phyloP scores from a whole-genome alignment of 1,284 basidiomycete genomes.

The Ceratobasidium papillatum region DNA sequence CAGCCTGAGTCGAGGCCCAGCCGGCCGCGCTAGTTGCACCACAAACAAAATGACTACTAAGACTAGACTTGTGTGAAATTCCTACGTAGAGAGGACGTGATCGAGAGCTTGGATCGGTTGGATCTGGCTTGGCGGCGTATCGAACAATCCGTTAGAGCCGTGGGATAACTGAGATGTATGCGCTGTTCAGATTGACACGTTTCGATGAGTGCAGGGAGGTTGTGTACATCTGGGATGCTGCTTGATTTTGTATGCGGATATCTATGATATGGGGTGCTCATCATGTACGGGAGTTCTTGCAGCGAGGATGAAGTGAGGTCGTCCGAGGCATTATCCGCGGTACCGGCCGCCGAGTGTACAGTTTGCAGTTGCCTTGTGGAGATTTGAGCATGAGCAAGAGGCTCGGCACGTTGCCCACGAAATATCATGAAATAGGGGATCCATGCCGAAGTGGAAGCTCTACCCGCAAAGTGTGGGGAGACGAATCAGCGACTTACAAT shows the following conservation, averaged over 20 bases:
- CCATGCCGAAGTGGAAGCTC: neutral
- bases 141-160: neutral
- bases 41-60: neutral
- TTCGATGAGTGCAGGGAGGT: neutral
- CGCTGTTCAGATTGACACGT: neutral
- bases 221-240: neutral
- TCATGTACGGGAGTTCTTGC: neutral
- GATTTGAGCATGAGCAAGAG: neutral
- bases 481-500: neutral
- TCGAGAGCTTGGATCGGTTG: neutral
- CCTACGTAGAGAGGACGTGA: neutral
- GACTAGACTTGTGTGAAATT: slow-evolving; percentile 24
- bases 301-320: neutral
- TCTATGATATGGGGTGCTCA: neutral
- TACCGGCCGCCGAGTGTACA: neutral
- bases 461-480: neutral
- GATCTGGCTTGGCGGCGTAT: neutral
- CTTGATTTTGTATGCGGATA: neutral
- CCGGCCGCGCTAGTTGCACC: neutral
- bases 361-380: no score
- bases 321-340: neutral
- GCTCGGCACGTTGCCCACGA: neutral
- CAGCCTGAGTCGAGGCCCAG: neutral
- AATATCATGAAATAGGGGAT: neutral
- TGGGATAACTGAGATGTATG: slow-evolving; percentile 2